Evolutionary conservation across 2,329 filamentous ascomycete species (phyloP), one percentile per base, ranked within the genome.

Genomic region (Trichophyton schoenleinii): DNA sequence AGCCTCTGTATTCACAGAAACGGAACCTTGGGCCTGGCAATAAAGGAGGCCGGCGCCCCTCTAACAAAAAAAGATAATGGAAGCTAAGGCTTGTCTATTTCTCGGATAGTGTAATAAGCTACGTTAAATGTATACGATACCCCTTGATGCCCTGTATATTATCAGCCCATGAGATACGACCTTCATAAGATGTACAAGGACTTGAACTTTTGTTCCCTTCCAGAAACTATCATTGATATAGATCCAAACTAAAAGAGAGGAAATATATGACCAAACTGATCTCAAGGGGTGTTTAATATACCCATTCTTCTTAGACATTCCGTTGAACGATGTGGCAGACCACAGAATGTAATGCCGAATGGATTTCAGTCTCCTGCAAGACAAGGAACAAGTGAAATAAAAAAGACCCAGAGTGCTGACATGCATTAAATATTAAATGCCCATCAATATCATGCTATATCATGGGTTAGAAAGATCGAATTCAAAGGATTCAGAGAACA

Each of bases 1-100:
- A 95, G 73, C 83, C 76, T 71, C 69, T 96, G 42, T 90, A 84
- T 68, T 83, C 86, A 69, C 66, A 69, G 28, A 69, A 68, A 57
- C 67, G 67, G 53, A 61, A 63, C 18, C 64, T 67, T 9, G 64
- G 64, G n/a, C 70, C 71, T 0, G 65, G 66, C 6, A 75, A 75
- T 59, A 66, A 66, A 41, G 64, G 61, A 18, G 63, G 63, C 18
- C 63, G 68, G n/a, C 60, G 55, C 1, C 55, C 55, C 3, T 7
- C 34, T 13, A 28, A 25, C 9, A 58, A 42, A 18, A 57, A 57
- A 7, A 8, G 53, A 2, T 18, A n/a, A 13, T 34, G 34, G 34
- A 34, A 15, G 52, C 9, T 15, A 55, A 20, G 31, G n/a, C 4
- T 3, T 36, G n/a, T 20, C 15, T 18, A 9, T 36, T 34, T 31